phyloP scores from a whole-genome alignment of 2,329 filamentous ascomycete genomes.

The Xylariaceae sp. region DNA sequence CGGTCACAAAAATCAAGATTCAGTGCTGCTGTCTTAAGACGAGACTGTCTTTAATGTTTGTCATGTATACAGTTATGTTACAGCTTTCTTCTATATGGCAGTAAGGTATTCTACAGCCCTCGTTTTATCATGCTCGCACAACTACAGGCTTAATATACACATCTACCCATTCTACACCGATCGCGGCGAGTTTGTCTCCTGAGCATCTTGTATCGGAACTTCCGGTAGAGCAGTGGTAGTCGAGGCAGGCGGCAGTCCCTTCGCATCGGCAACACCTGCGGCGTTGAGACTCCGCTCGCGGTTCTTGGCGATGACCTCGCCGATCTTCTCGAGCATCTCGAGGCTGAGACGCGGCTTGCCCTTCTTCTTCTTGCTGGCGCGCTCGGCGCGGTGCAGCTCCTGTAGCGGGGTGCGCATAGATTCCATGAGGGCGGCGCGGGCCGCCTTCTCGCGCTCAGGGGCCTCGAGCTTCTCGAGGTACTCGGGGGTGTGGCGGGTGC shows the following conservation, averaged over 20 bases:
- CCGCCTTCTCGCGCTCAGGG: constrained; percentile 47
- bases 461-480: constrained; percentile 63
- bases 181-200: background rate
- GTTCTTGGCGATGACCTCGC: constrained; percentile 56
- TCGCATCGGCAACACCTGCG: no score
- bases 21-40: no score
- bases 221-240: background rate
- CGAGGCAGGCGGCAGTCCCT: background rate
- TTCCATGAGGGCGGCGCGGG: constrained; percentile 34
- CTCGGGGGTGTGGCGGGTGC: constrained; percentile 72
- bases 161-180: background rate
- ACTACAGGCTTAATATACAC: no score
- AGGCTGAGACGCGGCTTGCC: constrained; percentile 53
- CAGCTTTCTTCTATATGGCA: background rate
- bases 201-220: background rate
- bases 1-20: no score
- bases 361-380: constrained; percentile 44
- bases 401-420: constrained; percentile 49
- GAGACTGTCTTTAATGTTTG: no score
- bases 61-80: background rate
- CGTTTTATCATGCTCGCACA: no score
- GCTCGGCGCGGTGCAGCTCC: constrained; percentile 54
- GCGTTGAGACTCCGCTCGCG: constrained; percentile 36
- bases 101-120: background rate
- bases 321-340: constrained; percentile 59